Percentiles rank a stretch among this genome's conserved stretches.
phyloP scores from a whole-genome alignment of 176 grass and related monocot genomes.

The Triticum urartu region DNA sequence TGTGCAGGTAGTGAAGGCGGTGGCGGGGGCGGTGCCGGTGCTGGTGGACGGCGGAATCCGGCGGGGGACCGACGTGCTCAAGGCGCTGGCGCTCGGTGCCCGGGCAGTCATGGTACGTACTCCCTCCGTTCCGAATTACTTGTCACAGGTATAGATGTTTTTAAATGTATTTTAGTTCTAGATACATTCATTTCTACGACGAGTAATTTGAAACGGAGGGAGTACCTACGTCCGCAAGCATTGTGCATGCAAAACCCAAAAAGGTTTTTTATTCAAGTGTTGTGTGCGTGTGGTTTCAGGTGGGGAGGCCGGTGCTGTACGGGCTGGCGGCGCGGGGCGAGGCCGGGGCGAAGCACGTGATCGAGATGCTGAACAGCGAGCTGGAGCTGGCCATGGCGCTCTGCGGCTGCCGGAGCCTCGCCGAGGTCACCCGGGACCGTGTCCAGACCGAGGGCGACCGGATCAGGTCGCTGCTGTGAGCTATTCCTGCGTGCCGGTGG shows the following conservation, averaged over 20 bases:
- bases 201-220: too few relatives aligned
- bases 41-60: constrained; percentile 80
- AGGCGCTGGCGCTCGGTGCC: constrained; percentile 83
- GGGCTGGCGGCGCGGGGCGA: constrained; percentile 77
- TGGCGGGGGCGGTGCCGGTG: constrained; percentile 64
- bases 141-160: too few relatives aligned
- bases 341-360: constrained; percentile 59
- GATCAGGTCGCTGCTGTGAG: constrained; percentile 63
- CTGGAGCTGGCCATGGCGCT: constrained; percentile 80
- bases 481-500: too few relatives aligned
- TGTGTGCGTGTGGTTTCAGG: too few relatives aligned
- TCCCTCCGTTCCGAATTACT: too few relatives aligned
- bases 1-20: constrained; percentile 66
- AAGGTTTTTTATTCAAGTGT: too few relatives aligned
- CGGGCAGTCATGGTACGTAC: constrained; percentile 48
- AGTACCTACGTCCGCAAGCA: too few relatives aligned
- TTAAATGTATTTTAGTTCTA: too few relatives aligned
- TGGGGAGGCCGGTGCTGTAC: constrained; percentile 65
- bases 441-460: constrained; percentile 52
- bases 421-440: constrained; percentile 51
- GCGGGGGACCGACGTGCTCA: constrained; percentile 75
- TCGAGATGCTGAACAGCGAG: constrained; percentile 74
- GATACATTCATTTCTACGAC: too few relatives aligned
- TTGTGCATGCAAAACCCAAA: too few relatives aligned
- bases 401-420: constrained; percentile 58